phyloP scores from a whole-genome alignment of 2,329 filamentous ascomycete genomes.

The Ceratocystis alfenasii region DNA sequence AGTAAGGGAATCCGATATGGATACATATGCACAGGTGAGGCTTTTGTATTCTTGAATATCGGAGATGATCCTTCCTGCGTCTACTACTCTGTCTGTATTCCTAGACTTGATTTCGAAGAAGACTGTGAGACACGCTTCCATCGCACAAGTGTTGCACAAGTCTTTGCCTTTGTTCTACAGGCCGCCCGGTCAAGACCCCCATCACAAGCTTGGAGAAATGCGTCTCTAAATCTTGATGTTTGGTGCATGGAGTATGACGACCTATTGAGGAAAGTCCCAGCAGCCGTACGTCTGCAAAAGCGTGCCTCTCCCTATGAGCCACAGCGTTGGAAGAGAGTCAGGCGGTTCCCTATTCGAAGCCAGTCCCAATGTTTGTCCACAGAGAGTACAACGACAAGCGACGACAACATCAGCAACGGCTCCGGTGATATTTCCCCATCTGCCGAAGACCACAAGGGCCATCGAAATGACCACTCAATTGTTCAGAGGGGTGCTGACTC shows the following conservation, averaged over 20 bases:
- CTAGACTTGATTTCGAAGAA: neutral
- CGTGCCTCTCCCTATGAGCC: neutral
- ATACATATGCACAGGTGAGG: neutral
- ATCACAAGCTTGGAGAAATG: neutral
- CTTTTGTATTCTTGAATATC: neutral
- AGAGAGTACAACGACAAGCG: neutral
- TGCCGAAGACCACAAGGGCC: no score
- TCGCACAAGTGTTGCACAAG: neutral
- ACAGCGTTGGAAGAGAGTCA: neutral
- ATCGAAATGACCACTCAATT: no score
- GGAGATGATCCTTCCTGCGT: neutral
- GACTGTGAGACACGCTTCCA: neutral
- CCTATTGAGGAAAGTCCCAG: neutral
- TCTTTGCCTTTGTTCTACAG: neutral
- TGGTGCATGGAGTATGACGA: neutral
- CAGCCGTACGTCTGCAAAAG: neutral
- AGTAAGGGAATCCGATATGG: neutral
- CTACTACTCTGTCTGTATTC: neutral
- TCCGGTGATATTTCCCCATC: no score
- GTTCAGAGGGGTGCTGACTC: no score
- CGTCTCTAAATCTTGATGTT: neutral
- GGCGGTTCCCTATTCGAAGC: neutral
- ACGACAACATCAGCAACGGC: neutral
- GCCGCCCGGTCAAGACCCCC: neutral
- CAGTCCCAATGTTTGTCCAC: neutral